Percentiles rank a stretch among this genome's conserved stretches.
phyloP scores from a whole-genome alignment of 768 basidiomycete species.

The Naganishia antarctica region DNA sequence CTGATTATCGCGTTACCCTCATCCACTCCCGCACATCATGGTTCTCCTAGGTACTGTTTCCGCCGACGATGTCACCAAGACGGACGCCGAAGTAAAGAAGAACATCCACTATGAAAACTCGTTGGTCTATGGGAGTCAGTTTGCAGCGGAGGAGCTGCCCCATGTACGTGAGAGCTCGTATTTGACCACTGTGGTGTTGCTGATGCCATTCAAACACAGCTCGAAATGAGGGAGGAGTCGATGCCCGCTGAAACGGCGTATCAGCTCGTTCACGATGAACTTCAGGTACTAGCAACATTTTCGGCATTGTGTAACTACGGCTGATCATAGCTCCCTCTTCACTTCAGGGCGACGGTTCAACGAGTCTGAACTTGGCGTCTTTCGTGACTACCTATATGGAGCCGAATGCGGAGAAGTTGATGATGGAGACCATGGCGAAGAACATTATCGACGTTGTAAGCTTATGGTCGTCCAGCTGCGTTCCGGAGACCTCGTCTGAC shows the following conservation, averaged over 20 bases:
- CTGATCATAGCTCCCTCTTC: too few relatives aligned
- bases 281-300: constrained; percentile 19
- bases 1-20: too few relatives aligned
- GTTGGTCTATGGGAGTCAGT: constrained; percentile 30
- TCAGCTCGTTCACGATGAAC: constrained; percentile 33
- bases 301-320: not conserved
- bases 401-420: constrained; percentile 29
- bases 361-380: constrained; percentile 32
- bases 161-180: constrained; percentile 10
- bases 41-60: constrained; percentile 25
- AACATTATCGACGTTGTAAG: constrained; percentile 32
- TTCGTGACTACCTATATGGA: constrained; percentile 37
- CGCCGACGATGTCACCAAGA: not conserved
- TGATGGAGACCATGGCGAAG: constrained; percentile 29
- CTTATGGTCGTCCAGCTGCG: too few relatives aligned
- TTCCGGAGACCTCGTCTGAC: too few relatives aligned
- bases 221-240: constrained; percentile 33
- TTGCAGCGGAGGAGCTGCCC: constrained; percentile 27
- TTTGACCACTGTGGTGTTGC: too few relatives aligned
- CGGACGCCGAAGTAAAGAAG: constrained; percentile 10
- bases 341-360: constrained; percentile 26
- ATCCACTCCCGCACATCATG: constrained; percentile 7
- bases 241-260: constrained; percentile 31
- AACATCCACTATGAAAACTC: constrained; percentile 13
- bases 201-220: not conserved